Base-by-base conservation (phyloP, 257 asterid species). In the Capsicum pubescens region DNA sequence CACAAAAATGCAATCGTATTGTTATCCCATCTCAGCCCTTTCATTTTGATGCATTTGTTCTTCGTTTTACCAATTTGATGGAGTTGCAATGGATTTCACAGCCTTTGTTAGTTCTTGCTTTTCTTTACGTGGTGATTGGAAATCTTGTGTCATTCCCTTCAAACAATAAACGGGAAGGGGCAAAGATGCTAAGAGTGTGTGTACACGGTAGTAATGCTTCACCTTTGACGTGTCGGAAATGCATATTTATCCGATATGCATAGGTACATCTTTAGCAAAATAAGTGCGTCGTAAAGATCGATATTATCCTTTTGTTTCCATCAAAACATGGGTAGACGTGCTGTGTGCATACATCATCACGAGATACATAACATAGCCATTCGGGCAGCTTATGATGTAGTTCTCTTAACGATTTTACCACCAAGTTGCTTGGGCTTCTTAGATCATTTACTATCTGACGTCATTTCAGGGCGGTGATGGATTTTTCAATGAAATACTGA, bases 301-400 rank as follows among this genome's bases (percentile, higher is more conserved):
- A 70, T 42, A 16, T 16, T 55, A 70, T 69, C 78, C 78, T 69
- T 69, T 39, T 69, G 78, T 69, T 69, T 67, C 50, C 50, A 35
- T 67, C 74, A 67, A 42, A 69, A 36, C 5, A 39, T 39, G 55
- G 78, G 55, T 69, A 69, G 15, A 39, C 79, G n/a, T n/a, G n/a
- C n/a, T n/a, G n/a, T n/a, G 16, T 42, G 79, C 9, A 42, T 70
- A n/a, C 55, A 70, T 42, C 56, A 42, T 42, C 56, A 17, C 16
- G 6, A 42, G 56, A 42, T 42, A 17, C 56, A 70, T 42, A 39
- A 42, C 12, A 69, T 16, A 70, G 79, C 4, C 56, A 42, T 16
- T 44, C 16, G 12, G 56, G 79, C 79, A 70, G 35, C 61, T 68
- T 42, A 17, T 87, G 35, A 9, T 63, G 52, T 16, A 42, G 17